Percentiles rank a stretch among this genome's conserved stretches.
Evolutionary conservation across 805 yeast species (phyloP).

Genomic region (Pichia nakasei): DNA sequence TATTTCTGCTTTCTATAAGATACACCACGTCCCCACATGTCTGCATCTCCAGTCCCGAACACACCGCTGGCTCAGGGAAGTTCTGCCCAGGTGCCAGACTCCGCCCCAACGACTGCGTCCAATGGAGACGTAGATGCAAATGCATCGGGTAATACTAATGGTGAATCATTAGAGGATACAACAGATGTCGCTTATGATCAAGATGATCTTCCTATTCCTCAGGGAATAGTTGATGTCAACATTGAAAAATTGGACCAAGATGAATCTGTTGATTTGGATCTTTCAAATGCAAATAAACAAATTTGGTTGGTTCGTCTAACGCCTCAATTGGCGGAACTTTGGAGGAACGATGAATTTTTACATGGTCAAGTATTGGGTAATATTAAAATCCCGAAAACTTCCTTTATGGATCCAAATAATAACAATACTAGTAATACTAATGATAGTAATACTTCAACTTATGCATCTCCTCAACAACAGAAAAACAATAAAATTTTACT

Average conservation of each 20-base stretch:
- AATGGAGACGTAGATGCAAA: no score
- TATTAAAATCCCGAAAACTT: conserved; percentile 55
- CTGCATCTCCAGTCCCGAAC: background rate
- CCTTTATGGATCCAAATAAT: background rate
- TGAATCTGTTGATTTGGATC: conserved; percentile 73
- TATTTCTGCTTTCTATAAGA: no score
- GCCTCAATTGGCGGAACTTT: conserved; percentile 69
- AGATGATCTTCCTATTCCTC: conserved; percentile 26
- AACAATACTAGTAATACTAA: conserved; percentile 5
- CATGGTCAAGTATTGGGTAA: conserved; percentile 75
- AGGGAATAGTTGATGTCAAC: conserved; percentile 28
- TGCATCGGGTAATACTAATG: background rate
- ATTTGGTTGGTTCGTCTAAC: conserved; percentile 93
- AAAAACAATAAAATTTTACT: conserved; percentile 39
- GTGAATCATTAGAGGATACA: conserved; percentile 10
- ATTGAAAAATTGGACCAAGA: conserved; percentile 32
- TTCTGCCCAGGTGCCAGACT: background rate
- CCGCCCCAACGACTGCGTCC: background rate
- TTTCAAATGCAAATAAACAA: conserved; percentile 52
- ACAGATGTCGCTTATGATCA: conserved; percentile 22
- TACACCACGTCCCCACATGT: background rate
- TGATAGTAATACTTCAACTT: background rate
- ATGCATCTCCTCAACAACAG: background rate
- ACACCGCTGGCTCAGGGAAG: no score
- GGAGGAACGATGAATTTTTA: conserved; percentile 57